Base-by-base conservation (phyloP, 176 grass and related monocot genomes). In the Microstegium vimineum region DNA sequence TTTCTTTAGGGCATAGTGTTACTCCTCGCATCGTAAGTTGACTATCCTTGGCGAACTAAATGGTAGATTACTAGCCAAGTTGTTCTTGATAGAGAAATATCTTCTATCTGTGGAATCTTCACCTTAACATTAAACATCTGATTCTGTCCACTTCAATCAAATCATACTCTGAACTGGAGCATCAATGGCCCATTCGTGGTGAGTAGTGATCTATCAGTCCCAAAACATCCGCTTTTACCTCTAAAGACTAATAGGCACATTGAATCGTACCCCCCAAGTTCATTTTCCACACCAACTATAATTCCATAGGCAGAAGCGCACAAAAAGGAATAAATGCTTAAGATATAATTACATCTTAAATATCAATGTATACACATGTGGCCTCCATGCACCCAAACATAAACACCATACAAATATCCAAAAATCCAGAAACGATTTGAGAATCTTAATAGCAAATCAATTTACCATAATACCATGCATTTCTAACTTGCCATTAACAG, bases 131-230 rank as follows among this genome's bases (percentile, higher is more conserved):
- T 49, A 85, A 31, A 35, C 42, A 71, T 63, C 25, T 54, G 17
- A 69, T 85, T 64, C 23, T 46, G 72, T 85, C 71, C 27, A 77
- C 35, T 85, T 89, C 57, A 72, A 49, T 70, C 71, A 71, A 77
- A 70, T 37, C 30, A 62, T 31, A 71, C 7, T 38, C 51, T 65
- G 11, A 26, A 85, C 63, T 43, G 54, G 42, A 62, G 31, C 78
- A 77, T 36, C 63, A 10, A 54, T 59, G 71, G 33, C 36, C 42
- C n/a, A 64, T 46, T 69, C 25, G 7, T 81, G 42, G 7, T 71
- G 66, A 72, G 33, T 10, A 89, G 18, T 8, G 6, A 28, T 42
- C 51, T 35, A 85, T 81, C 20, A 25, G 61, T 20, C 15, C 84
- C 8, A n/a, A 33, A 15, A 62, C 23, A 57, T 72, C n/a, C 2